A percentile compares a stretch with the other conserved stretches of the same genome.
Conservation (phyloP, 805 yeast genomes). For the Suhomyces prunicola region DNA sequence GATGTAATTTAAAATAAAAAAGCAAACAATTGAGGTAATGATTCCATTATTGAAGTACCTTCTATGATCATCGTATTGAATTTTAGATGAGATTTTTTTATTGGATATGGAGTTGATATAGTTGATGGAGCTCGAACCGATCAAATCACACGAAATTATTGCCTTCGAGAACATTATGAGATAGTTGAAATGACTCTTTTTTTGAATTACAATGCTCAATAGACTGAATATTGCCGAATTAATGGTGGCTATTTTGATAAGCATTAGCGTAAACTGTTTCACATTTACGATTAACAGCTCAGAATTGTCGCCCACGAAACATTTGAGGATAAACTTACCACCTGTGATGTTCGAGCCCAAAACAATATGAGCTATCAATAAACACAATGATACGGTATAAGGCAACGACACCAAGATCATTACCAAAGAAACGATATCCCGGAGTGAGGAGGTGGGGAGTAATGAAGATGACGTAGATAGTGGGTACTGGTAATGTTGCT, state of each 20-base stretch:
- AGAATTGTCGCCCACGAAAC: constrained; percentile 3
- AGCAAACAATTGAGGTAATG: constrained; percentile 11
- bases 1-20: constrained; percentile 12
- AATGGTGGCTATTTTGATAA: constrained; percentile 2
- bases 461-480: constrained; percentile 6
- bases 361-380: constrained; percentile 9
- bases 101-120: constrained; percentile 10
- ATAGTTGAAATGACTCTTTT: constrained; percentile 12
- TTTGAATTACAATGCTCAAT: constrained; percentile 5
- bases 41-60: constrained; percentile 7
- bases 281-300: constrained; percentile 4
- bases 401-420: constrained; percentile 14
- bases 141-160: constrained; percentile 12
- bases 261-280: neutral
- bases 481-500: constrained; percentile 8
- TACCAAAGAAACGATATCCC: constrained; percentile 12
- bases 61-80: constrained; percentile 8
- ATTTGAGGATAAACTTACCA: constrained; percentile 11
- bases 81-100: constrained; percentile 8
- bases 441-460: constrained; percentile 9
- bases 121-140: constrained; percentile 11
- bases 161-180: constrained; percentile 13
- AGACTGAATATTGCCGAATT: constrained; percentile 5
- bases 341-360: constrained; percentile 13
- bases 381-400: constrained; percentile 7